Base-by-base conservation (phyloP, 2,329 filamentous ascomycete genomes). In the Paramyrothecium sp. region DNA sequence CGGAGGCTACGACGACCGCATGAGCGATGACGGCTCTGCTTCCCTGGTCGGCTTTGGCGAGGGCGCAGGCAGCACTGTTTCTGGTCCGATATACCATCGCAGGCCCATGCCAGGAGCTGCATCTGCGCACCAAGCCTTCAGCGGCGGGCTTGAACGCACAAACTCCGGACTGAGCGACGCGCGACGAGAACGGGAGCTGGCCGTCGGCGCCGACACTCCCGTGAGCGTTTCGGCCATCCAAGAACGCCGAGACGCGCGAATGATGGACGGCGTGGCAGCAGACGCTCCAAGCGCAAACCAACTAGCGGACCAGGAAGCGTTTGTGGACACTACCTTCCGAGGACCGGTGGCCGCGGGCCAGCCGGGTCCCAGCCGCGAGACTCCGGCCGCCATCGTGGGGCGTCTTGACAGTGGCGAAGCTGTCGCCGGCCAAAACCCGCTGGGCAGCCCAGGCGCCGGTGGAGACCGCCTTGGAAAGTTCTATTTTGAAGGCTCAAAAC, bases 11-110 rank as follows among this genome's bases (percentile, higher is more conserved):
- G 82, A 85, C 59, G 90, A 91, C 63, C 90, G 89, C 58, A 89
- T 95, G 82, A 94, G 90, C 65, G 92, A 96, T 65, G 92, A 96
- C 67, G 89, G 88, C 8, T 88, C 87, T 54, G 91, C 89, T 2
- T 94, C 89, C 61, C 81, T 97, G 7, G 94, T 97, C 11, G 94
- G 90, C 0, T 97, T 97, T 65, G 94, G 94, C 53, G 93, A 97
- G 72, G 94, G 93, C 34, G 93, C 94, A 11, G 91, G 89, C 64
- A 92, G 89, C 71, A 92, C 92, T 5, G 88, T 93, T 57, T 91
- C 88, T 58, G 92, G 92, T 0, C 91, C 91, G 44, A 89, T 90
- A 69, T 83, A 90, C 75, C 78, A 84, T 71, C 75, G 82, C 59
- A 71, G 82, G 51, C 72, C 78, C 53, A 73, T 73, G 61, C 79